Evolutionary conservation across 1,139 yeast genomes (phyloP).

Genomic region (Casaregolazyma lundiana): DNA sequence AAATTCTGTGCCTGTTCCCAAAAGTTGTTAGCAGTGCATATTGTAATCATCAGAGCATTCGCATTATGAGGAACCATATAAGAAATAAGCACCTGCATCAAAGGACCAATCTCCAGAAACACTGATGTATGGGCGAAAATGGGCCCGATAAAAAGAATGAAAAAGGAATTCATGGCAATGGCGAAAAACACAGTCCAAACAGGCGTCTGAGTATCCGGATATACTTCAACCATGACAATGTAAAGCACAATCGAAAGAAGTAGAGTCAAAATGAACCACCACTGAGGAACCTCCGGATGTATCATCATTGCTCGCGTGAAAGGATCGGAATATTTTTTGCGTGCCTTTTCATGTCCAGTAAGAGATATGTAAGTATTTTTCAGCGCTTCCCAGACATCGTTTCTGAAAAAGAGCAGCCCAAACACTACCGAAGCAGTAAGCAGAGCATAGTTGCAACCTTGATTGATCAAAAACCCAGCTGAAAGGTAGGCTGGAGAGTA

Average conservation of each 20-base stretch:
- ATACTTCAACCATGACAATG: conserved; percentile 42
- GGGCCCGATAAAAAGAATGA: conserved; percentile 49
- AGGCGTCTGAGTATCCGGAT: conserved; percentile 39
- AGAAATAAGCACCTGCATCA: conserved; percentile 54
- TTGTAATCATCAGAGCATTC: conserved; percentile 55
- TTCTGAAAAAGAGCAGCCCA: conserved; percentile 21
- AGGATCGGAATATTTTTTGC: conserved; percentile 42
- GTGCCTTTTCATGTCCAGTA: not conserved
- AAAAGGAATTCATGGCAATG: conserved; percentile 47
- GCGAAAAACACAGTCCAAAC: conserved; percentile 54
- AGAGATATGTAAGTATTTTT: conserved; percentile 27
- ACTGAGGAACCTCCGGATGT: conserved; percentile 57
- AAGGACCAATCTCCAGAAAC: conserved; percentile 50
- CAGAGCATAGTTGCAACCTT: conserved; percentile 2
- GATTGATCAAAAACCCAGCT: conserved; percentile 13
- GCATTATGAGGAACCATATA: conserved; percentile 62
- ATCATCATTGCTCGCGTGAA: conserved; percentile 50
- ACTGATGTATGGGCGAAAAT: conserved; percentile 50
- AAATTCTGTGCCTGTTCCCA: conserved; percentile 59
- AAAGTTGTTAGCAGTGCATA: conserved; percentile 55
- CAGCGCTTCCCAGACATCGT: not conserved
- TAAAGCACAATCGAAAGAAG: conserved; percentile 45
- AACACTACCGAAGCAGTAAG: conserved; percentile 32
- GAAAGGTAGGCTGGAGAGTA: conserved; percentile 44
- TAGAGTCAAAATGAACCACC: conserved; percentile 48